Conservation (phyloP, 2,329 filamentous ascomycete species). For the Fusarium burgessii region DNA sequence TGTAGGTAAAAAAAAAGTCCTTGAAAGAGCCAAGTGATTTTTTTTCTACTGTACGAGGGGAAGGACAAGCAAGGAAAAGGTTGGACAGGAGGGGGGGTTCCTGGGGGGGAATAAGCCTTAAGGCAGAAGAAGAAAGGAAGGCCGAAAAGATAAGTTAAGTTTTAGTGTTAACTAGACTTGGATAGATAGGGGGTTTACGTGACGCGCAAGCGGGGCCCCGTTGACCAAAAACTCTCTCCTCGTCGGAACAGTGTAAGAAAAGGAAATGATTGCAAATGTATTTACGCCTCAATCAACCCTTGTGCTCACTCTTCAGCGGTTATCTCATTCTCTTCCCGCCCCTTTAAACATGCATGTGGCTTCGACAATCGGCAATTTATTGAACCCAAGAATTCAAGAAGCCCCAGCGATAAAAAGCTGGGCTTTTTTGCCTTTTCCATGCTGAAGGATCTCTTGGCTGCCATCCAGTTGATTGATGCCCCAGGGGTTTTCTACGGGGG, state of each 20-base stretch:
- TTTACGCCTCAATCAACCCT: constrained; percentile 9
- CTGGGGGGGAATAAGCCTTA: constrained; percentile 7
- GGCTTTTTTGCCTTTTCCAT: background rate
- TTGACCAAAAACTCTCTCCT: constrained; percentile 12
- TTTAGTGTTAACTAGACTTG: background rate
- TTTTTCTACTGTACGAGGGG: constrained; percentile 4
- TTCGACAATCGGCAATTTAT: background rate
- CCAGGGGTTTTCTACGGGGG: background rate
- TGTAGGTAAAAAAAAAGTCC: background rate
- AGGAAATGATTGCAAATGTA: constrained; percentile 26
- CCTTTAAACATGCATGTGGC: constrained; percentile 1
- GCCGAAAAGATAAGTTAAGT: constrained; percentile 14
- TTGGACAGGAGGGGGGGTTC: constrained; percentile 7
- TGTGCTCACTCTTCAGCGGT: background rate
- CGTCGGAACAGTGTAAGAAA: constrained; percentile 13
- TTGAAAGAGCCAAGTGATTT: constrained; percentile 25
- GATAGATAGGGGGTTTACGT: constrained; percentile 22
- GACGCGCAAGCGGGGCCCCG: constrained; percentile 30
- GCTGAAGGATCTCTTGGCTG: background rate
- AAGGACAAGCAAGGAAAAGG: constrained; percentile 4
- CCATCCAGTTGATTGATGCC: background rate
- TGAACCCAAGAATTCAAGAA: background rate
- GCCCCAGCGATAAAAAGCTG: background rate
- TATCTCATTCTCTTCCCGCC: background rate
- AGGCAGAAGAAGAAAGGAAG: constrained; percentile 12